Evolutionary conservation across 345 rosid genomes (phyloP).

Genomic region (Eucalyptus urophylla): DNA sequence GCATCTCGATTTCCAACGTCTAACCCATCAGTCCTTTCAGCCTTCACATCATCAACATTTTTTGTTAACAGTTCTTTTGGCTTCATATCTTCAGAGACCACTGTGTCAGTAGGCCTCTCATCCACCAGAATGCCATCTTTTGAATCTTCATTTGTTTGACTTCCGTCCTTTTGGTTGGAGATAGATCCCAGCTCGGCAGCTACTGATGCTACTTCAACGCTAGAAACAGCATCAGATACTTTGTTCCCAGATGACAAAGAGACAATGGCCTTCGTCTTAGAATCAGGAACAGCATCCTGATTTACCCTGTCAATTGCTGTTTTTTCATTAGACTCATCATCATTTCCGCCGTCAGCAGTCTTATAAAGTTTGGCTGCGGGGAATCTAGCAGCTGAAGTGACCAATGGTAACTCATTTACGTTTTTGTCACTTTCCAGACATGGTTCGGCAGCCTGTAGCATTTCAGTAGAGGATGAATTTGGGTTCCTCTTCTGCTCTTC

Average conservation of each 20-base stretch:
- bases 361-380: conserved; percentile 1
- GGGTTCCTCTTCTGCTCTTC: conserved; percentile 10
- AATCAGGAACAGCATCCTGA: conserved; percentile 7
- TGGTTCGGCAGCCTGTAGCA: conserved; percentile 23
- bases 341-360: conserved; percentile 1
- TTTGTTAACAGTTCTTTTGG: conserved; percentile 6
- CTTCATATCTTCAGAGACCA: conserved; percentile 6
- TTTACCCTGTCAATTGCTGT: conserved; percentile 4
- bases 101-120: conserved; percentile 1
- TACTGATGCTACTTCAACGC: conserved; percentile 6
- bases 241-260: conserved; percentile 14
- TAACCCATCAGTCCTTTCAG: conserved; percentile 10
- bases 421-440: conserved; percentile 25
- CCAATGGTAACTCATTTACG: conserved; percentile 9
- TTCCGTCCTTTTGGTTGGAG: conserved; percentile 1
- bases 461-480: conserved; percentile 12
- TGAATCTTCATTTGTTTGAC: conserved; percentile 2
- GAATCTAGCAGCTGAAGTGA: background rate
- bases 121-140: conserved; percentile 3
- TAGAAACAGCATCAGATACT: background rate
- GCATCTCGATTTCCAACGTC: background rate
- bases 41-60: conserved; percentile 10
- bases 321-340: conserved; percentile 9
- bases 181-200: conserved; percentile 4
- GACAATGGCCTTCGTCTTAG: conserved; percentile 4